Evolutionary conservation across 345 rosid species (phyloP).

Genomic region (Adansonia digitata): DNA sequence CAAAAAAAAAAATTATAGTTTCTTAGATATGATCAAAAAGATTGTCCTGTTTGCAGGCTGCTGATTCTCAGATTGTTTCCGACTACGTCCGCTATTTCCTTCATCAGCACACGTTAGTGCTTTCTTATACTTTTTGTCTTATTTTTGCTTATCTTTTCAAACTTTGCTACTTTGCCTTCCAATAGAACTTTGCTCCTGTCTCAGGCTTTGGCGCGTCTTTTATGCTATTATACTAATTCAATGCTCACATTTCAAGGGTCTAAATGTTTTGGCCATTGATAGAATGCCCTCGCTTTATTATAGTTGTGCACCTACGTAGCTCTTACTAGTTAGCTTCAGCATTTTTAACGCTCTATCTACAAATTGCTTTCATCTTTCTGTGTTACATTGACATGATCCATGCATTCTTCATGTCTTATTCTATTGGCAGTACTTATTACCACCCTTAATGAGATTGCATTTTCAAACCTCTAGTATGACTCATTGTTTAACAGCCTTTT

Average conservation of each 20-base stretch:
- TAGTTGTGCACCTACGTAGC: neutral
- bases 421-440: neutral
- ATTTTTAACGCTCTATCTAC: neutral
- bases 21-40: neutral
- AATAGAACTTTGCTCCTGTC: neutral
- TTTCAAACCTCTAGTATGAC: neutral
- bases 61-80: slow-evolving; percentile 93
- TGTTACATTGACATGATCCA: neutral
- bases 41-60: slow-evolving; percentile 53
- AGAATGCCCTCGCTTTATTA: neutral
- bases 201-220: neutral
- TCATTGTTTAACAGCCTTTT: neutral
- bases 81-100: slow-evolving; percentile 94
- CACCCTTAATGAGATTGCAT: neutral
- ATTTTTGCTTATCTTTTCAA: no score
- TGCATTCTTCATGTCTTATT: neutral
- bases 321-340: neutral
- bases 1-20: no score
- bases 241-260: neutral
- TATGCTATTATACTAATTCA: neutral
- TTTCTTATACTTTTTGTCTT: neutral
- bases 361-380: neutral
- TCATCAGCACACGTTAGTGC: slow-evolving; percentile 93
- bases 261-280: neutral
- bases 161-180: no score